These are phyloP conservation scores for Flagelloscypha sp. DNA, from an alignment of 768 basidiomycete genomes.

Conservation along the genomic window DNA sequence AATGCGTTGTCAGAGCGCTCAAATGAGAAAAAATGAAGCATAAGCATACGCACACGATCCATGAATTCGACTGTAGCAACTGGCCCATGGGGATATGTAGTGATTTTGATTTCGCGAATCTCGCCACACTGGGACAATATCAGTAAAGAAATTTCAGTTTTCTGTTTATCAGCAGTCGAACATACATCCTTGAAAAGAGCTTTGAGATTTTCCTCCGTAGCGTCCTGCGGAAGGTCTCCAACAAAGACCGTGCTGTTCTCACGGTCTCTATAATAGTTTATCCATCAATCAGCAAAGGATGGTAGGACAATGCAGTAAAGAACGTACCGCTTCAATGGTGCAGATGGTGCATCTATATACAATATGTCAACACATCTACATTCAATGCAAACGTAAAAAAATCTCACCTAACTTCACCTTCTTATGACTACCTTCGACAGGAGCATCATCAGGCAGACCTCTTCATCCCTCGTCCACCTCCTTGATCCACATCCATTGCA, in stretches of 20 bases:
- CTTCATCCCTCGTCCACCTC: constrained; percentile 37
- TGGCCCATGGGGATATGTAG: constrained; percentile 42
- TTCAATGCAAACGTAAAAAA: constrained; percentile 3
- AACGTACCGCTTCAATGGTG: constrained; percentile 52
- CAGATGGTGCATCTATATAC: constrained; percentile 29
- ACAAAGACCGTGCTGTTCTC: constrained; percentile 93
- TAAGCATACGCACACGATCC: constrained; percentile 43
- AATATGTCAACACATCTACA: constrained; percentile 3
- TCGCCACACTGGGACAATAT: constrained; percentile 60
- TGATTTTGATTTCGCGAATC: constrained; percentile 80
- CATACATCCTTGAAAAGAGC: constrained; percentile 81
- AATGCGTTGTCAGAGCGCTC: constrained; percentile 3
- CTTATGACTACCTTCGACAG: constrained; percentile 36
- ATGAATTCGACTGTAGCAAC: constrained; percentile 90
- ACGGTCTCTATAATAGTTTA: constrained; percentile 58
- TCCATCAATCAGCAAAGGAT: background rate
- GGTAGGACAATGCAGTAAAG: constrained; percentile 7
- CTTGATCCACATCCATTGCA: constrained; percentile 22
- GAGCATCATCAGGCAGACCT: constrained; percentile 52
- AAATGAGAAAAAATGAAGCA: background rate
- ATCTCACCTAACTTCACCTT: constrained; percentile 54
- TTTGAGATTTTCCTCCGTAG: constrained; percentile 58
- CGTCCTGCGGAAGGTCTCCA: constrained; percentile 50
- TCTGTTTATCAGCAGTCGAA: constrained; percentile 4
- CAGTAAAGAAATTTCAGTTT: constrained; percentile 10